Percentiles rank a stretch among this genome's conserved stretches.
Evolutionary conservation across 202 grass and related monocot species (phyloP).

Genomic region (Bolboschoenoplectus hybrid): DNA sequence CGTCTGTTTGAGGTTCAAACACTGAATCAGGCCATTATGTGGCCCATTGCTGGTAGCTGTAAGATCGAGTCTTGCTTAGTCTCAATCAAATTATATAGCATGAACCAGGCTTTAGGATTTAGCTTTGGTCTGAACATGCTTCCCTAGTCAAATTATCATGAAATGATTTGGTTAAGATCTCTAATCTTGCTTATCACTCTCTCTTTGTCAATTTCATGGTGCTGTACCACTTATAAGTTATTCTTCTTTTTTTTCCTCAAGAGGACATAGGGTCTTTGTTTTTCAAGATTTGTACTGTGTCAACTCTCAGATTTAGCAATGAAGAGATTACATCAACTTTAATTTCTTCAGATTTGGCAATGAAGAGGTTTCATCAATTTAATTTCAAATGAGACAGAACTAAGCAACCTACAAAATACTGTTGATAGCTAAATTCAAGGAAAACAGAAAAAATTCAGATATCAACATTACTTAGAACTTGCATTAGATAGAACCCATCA

Average conservation of each 20-base stretch:
- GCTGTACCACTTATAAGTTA: neutral
- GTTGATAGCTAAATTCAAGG: neutral
- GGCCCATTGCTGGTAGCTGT: neutral
- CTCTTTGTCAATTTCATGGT: constrained; percentile 25
- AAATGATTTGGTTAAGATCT: constrained; percentile 20
- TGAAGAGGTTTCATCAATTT: neutral
- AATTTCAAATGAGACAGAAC: neutral
- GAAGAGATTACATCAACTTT: neutral
- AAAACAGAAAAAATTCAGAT: neutral
- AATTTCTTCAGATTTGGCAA: neutral
- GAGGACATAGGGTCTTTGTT: neutral
- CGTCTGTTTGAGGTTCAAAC: constrained; percentile 11
- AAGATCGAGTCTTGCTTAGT: neutral
- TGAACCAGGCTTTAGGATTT: neutral
- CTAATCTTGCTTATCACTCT: neutral
- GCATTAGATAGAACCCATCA: neutral
- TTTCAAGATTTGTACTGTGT: neutral
- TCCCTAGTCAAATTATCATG: neutral
- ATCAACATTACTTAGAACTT: constrained; percentile 20
- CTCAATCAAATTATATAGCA: neutral
- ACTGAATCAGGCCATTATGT: neutral
- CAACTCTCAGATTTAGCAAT: neutral
- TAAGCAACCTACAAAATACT: neutral
- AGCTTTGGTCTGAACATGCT: neutral
- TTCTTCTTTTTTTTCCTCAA: constrained; percentile 15